Evolutionary conservation across 768 basidiomycete species (phyloP), one percentile per base, ranked within the genome.

Genomic region (Trametes villosa): DNA sequence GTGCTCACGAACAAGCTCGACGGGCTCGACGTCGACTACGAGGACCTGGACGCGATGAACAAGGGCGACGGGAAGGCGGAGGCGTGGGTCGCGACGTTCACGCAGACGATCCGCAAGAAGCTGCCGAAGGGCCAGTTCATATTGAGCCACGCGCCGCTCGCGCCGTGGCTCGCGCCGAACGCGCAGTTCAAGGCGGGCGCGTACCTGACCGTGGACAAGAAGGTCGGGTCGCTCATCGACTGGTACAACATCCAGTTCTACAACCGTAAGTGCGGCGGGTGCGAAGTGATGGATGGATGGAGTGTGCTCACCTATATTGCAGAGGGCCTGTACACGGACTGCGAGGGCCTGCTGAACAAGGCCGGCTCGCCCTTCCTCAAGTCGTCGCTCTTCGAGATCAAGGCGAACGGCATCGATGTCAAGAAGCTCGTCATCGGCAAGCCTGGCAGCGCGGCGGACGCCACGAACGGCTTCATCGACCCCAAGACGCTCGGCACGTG

Each of bases 371-470:
- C 66, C 8, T 82, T 73, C 71, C 77, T 80, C 0, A 48, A 70
- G 17, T 75, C 76, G 0, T 70, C 79, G 0, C 70, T 83, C 27
- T 77, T 82, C 69, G 73, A 82, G 62, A 80, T 82, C 58, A 80
- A 81, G 47, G 81, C 72, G 58, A 86, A 86, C 30, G 62, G 62
- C 38, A 82, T 91, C 8, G 70, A 78, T 1, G 66, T 83, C 44
- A 72, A 79, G 68, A 90, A 91, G 73, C 77, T 90, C 54, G 83
- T 90, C 58, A 87, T 91, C 67, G 88, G 88, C 3, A 91, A 91
- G 71, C 88, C 88, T 2, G 70, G 75, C 13, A 67, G 64, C 46
- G 36, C 64, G 1, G 69, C 52, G 2, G 73, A 71, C 20, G 79
- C 83, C 2, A 65, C 55, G 24, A 77, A 76, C 60, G 70, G 69